Evolutionary conservation across 768 basidiomycete species (phyloP), one percentile per base, ranked within the genome.

Genomic region (Trametopsis cervina): DNA sequence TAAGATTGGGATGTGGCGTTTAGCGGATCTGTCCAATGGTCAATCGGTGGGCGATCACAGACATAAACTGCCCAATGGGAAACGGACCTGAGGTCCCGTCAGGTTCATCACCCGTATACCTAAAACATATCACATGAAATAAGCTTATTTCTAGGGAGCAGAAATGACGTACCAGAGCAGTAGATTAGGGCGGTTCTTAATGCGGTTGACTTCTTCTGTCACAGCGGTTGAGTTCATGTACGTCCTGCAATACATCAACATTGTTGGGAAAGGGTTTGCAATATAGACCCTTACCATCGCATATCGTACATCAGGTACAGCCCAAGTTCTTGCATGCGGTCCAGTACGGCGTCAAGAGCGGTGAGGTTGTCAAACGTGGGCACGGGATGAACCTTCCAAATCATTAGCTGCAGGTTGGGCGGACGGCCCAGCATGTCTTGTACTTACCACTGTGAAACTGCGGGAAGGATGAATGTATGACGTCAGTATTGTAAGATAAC

Each of bases 281-380:
- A 42, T 15, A 22, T 11, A 18, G 12, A 7, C 11, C n/a, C 17
- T 9, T 23, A 77, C 76, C 44, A 69, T 42, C 86, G 74, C 86
- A 90, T 89, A 60, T 89, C 85, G 54, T 90, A 91, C 79, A 89
- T 88, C 46, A 89, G 71, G 57, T 83, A 90, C 2, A 80, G 52
- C 0, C 76, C 77, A 0, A 81, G 77, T 51, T 82, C 74, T 61
- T 88, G 78, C 82, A 89, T 86, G 37, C 73, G 67, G 57, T 87
- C 81, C 5, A 89, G 58, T 22, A 86, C 78, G 42, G 69, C 49
- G 27, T 78, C 72, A 0, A 88, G 64, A 0, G 71, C 71, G 0
- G 81, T 79, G 26, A 80, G 52, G 54, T 84, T 79, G 51, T 72
- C 71, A 50, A 83, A 88, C 0, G 75, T 63, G 0, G 89, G 87